Evolutionary conservation across 2,329 filamentous ascomycete species (phyloP), one percentile per base, ranked within the genome.

Genomic region (Parascedosporium putredinis): DNA sequence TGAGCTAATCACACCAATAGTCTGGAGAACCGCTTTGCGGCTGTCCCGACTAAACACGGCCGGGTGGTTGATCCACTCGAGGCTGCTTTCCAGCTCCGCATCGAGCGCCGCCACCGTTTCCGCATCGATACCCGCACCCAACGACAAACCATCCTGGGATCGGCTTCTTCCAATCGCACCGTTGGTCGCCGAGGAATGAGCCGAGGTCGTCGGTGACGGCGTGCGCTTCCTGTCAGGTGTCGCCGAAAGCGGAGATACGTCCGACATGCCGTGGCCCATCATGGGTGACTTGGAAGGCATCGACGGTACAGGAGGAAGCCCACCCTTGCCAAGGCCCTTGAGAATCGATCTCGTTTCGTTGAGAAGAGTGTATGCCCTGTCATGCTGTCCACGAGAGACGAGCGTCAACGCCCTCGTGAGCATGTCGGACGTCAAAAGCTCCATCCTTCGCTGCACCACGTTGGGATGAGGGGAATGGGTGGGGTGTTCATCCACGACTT

Each of bases 31-130:
- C 4, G 91, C 88, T 71, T 98, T 98, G 59, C 93, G 83, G 51
- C 87, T 93, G 64, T 98, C 93, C 33, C 93, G 82, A 7, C 86
- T 84, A 63, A 98, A 98, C 2, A 97, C 88, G 2, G 90, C 90
- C 1, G 93, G 93, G 61, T 98, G 93, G 62, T 86, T 89, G 66
- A 98, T 97, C 93, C 93, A 98, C 67, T 98, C 93, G 14, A 98
- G 72, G 47, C 86, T 88, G 29, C 86, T 80, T 63, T 95, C 88
- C 29, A 98, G 78, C 65, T 98, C 93, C 1, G 86, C 80, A 63
- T 98, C 93, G 16, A 98, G 79, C 2, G 93, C 90, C 22, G 81
- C 74, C 59, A 97, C 91, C 0, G 87, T 93, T 31, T 74, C 75
- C 5, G 79, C 69, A 60, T 98, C 93, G 50, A 98, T 91, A n/a